Evolutionary conservation across 768 basidiomycete species (phyloP), one percentile per base, ranked within the genome.

Genomic region (Naganishia vaughanmartiniae): DNA sequence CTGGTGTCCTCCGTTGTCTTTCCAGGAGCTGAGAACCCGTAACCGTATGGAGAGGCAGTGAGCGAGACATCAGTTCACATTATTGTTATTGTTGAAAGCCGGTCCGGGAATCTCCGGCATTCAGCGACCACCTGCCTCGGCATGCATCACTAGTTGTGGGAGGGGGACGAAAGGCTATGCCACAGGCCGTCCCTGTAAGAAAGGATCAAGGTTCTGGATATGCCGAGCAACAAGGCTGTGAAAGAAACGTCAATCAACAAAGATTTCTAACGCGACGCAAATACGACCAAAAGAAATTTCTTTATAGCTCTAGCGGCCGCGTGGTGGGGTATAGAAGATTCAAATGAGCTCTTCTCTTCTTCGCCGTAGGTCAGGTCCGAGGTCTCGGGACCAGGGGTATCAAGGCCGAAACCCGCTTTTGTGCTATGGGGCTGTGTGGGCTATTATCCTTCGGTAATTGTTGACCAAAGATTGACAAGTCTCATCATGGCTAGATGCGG

Each of bases 231-330:
- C 42, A 42, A 42, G 42, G 42, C 42, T 42, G 42, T 42, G n/a
- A n/a, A n/a, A n/a, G n/a, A n/a, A n/a, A n/a, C n/a, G n/a, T n/a
- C 34, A 36, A 4, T 12, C 6, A 21, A 46, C 45, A n/a, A n/a
- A n/a, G 45, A 51, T 51, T 51, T 26, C 48, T 51, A 46, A 17
- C n/a, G n/a, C n/a, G n/a, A n/a, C n/a, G 48, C 48, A n/a, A n/a
- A n/a, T n/a, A n/a, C n/a, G n/a, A n/a, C n/a, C n/a, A n/a, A 26
- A 51, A 3, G 7, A 51, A 26, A 14, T 15, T n/a, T 24, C 4
- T n/a, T 51, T 51, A 51, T n/a, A 26, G 48, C 48, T 12, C 12
- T 51, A 51, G n/a, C 21, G 21, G 48, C 48, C 48, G 48, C 48
- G 48, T 51, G 46, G 46, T 15, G 42, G 42, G 42, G 42, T 42